Evolutionary conservation across 2,329 filamentous ascomycete species (phyloP), one percentile per base, ranked within the genome.

Genomic region (Boeremia exigua): DNA sequence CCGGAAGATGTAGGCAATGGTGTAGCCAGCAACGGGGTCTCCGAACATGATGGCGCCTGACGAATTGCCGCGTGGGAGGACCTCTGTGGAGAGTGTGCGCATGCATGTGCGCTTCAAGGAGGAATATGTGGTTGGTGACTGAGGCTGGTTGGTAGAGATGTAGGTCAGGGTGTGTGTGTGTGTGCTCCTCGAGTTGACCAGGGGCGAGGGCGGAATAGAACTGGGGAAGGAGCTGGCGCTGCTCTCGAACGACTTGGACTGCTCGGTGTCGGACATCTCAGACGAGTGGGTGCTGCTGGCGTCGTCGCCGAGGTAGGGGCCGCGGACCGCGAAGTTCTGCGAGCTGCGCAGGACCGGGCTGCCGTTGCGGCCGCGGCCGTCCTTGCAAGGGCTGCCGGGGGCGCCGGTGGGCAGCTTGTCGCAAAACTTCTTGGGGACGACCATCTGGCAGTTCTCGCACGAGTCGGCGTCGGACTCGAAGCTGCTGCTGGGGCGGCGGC

Each of bases 1-100:
- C 39, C 83, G 82, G 69, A 86, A 86, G 36, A 84, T 79, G 66
- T 84, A 86, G 37, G 84, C 83, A 48, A 86, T 83, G 15, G 83
- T 85, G 72, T 85, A 84, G 48, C 84, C 84, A 6, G 81, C 78
- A 17, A 77, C 77, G 0, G 80, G 76, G 58, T 86, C 83, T 27
- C 83, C 83, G 60, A 86, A 86, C 63, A 81, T 84, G 42, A 86
- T 72, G n/a, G 82, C 82, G 0, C 84, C 84, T 6, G 83, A 84
- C 0, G 82, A 81, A 36, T 83, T 80, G 44, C 83, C 82, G 32
- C 79, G 79, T 3, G 84, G 84, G 3, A 86, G 75, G 9, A 80
- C 77, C 65, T 86, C 84, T 56, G 81, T 84, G 55, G 82, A 85
- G 33, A 86, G 71, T 0, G 84, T 84, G 56, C 83, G 82, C 61